Percentiles rank a stretch among this genome's conserved stretches.
Conservation (phyloP, 169 alveolate species). For the Eimeria acervulina region DNA sequence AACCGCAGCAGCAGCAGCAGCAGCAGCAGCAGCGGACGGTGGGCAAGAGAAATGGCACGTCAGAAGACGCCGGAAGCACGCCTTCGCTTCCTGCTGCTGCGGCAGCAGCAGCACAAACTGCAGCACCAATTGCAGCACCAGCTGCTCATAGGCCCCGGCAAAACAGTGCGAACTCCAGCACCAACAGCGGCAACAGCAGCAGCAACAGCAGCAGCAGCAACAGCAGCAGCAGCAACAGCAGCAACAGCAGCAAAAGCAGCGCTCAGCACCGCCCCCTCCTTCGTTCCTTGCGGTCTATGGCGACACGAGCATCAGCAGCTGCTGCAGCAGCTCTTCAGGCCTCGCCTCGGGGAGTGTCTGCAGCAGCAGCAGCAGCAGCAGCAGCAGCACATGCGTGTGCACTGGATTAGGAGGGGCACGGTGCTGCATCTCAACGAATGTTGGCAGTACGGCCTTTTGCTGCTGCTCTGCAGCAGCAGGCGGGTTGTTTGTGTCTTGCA, state of each 20-base stretch:
- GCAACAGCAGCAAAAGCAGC: constrained; percentile 28
- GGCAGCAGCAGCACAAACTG: background rate
- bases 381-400: too few species aligned
- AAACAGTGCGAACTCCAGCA: background rate
- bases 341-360: background rate
- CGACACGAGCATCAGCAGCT: constrained; percentile 13
- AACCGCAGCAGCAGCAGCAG: too few species aligned
- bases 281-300: constrained; percentile 15
- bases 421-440: too few species aligned
- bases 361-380: constrained; percentile 15
- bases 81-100: constrained; percentile 11
- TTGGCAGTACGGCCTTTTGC: background rate
- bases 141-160: constrained; percentile 18
- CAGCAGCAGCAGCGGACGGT: too few species aligned
- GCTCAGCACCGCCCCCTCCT: background rate
- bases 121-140: background rate
- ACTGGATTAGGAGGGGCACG: too few species aligned
- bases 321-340: constrained; percentile 11
- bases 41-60: constrained; percentile 1
- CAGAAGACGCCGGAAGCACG: background rate
- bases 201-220: background rate
- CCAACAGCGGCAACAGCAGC: constrained; percentile 4
- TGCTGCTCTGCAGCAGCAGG: background rate
- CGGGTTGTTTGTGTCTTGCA: background rate
- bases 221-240: constrained; percentile 40